phyloP scores from a whole-genome alignment of 179 eudicot genomes.

The Drosera spatulata region DNA sequence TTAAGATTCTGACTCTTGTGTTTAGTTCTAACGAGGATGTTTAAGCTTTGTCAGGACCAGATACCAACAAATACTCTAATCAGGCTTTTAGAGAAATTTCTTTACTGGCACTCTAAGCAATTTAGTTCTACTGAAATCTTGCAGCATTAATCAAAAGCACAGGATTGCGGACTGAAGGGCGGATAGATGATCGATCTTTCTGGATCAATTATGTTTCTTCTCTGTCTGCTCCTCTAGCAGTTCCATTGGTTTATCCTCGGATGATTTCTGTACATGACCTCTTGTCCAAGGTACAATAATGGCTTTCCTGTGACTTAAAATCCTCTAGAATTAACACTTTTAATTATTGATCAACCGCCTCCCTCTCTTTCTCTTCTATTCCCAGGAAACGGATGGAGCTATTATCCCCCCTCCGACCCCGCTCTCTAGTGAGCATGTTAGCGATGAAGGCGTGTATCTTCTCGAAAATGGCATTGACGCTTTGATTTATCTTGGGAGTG shows the following conservation, averaged over 20 bases:
- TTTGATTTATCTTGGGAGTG: slow-evolving; percentile 59
- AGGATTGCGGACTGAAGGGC: slow-evolving; percentile 75
- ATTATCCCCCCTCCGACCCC: slow-evolving; percentile 58
- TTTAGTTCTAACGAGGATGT: no score
- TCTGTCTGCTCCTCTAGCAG: slow-evolving; percentile 59
- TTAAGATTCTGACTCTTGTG: no score
- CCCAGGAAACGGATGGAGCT: slow-evolving; percentile 31
- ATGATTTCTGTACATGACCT: slow-evolving; percentile 78
- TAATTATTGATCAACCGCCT: neutral
- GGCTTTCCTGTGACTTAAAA: neutral
- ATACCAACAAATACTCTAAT: no score
- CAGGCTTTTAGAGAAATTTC: no score
- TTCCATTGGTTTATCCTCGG: slow-evolving; percentile 88
- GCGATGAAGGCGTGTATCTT: slow-evolving; percentile 73
- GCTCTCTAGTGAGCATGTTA: slow-evolving; percentile 71
- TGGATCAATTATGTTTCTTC: slow-evolving; percentile 84
- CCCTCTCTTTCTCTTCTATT: slow-evolving; percentile 1
- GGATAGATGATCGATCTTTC: slow-evolving; percentile 74
- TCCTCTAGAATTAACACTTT: neutral
- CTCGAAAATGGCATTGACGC: slow-evolving; percentile 89
- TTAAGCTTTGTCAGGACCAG: no score
- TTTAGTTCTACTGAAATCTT: slow-evolving; percentile 8
- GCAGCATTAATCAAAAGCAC: slow-evolving; percentile 74
- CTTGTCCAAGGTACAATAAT: slow-evolving; percentile 38
- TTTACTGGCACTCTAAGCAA: no score